Conservation (phyloP, 1,284 basidiomycete species). For the Cutaneotrichosporon sp. region DNA sequence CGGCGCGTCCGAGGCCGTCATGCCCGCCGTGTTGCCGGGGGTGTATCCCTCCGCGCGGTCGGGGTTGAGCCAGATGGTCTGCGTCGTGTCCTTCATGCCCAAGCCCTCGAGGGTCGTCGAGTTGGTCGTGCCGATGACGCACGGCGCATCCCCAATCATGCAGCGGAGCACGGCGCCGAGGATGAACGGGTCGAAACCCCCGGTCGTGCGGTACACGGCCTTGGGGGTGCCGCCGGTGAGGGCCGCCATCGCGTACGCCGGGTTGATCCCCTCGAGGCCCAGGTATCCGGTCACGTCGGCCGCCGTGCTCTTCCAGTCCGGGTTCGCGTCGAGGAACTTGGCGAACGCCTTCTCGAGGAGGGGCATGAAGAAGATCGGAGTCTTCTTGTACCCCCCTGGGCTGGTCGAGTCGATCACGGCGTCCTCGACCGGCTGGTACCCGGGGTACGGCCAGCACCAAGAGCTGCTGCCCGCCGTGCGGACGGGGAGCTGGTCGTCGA, state of each 20-base stretch:
- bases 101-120: slow-evolving; percentile 16
- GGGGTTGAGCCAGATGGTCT: slow-evolving; percentile 21
- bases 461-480: slow-evolving; percentile 14
- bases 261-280: slow-evolving; percentile 17
- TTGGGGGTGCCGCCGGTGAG: slow-evolving; percentile 25
- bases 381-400: neutral
- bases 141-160: slow-evolving; percentile 20
- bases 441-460: slow-evolving; percentile 22
- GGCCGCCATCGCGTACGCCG: slow-evolving; percentile 20
- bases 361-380: slow-evolving; percentile 29
- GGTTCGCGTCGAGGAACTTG: slow-evolving; percentile 24
- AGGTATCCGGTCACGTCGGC: slow-evolving; percentile 12
- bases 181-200: slow-evolving; percentile 16
- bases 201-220: slow-evolving; percentile 1
- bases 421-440: slow-evolving; percentile 25
- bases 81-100: slow-evolving; percentile 14
- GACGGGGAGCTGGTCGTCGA: slow-evolving; percentile 26
- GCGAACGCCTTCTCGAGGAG: slow-evolving; percentile 30
- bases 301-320: slow-evolving; percentile 13
- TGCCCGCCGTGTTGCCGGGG: slow-evolving; percentile 12
- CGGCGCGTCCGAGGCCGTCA: slow-evolving; percentile 14
- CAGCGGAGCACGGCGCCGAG: slow-evolving; percentile 18
- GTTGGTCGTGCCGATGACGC: slow-evolving; percentile 22
- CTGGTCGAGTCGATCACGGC: neutral
- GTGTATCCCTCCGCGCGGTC: slow-evolving; percentile 11